Percentiles rank a stretch among this genome's conserved stretches.
These are phyloP conservation scores for Grosmannia penicillata DNA, from an alignment of 2,329 filamentous ascomycete species.

Conservation along the genomic window DNA sequence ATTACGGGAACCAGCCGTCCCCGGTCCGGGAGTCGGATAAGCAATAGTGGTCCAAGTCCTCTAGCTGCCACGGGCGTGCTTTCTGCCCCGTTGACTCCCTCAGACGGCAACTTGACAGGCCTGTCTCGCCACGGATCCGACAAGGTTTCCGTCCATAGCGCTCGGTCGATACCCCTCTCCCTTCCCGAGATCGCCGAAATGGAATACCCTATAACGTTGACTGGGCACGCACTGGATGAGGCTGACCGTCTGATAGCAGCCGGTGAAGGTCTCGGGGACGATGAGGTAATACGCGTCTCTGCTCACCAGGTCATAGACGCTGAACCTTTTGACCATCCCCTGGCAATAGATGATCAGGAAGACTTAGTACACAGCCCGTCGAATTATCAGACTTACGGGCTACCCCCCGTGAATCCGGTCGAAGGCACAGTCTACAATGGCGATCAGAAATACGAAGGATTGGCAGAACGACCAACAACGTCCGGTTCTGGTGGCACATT, in stretches of 20 bases:
- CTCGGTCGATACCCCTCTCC: conserved; percentile 32
- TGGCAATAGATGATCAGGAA: too few relatives aligned
- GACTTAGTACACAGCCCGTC: too few relatives aligned
- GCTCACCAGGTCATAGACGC: conserved; percentile 22
- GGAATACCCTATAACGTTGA: conserved; percentile 33
- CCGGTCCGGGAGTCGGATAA: conserved; percentile 21
- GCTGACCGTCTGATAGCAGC: conserved; percentile 28
- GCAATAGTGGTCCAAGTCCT: neutral
- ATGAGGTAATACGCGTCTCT: conserved; percentile 20
- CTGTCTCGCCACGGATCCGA: conserved; percentile 38
- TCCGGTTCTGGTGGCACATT: conserved; percentile 45
- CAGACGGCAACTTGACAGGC: conserved; percentile 17
- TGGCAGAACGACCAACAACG: conserved; percentile 28
- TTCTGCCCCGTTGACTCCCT: conserved; percentile 20
- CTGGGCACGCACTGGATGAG: conserved; percentile 35
- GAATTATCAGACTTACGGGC: too few relatives aligned
- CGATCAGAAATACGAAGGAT: too few relatives aligned
- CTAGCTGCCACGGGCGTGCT: neutral
- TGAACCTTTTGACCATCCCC: too few relatives aligned
- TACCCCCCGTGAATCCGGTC: too few relatives aligned
- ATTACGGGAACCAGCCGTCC: conserved; percentile 38
- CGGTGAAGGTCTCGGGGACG: conserved; percentile 18
- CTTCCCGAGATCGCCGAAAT: conserved; percentile 43
- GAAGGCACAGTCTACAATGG: too few relatives aligned
- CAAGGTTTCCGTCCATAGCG: conserved; percentile 37